Conservation (phyloP, 441 rosid genomes). For the Erysimum cheiri region DNA sequence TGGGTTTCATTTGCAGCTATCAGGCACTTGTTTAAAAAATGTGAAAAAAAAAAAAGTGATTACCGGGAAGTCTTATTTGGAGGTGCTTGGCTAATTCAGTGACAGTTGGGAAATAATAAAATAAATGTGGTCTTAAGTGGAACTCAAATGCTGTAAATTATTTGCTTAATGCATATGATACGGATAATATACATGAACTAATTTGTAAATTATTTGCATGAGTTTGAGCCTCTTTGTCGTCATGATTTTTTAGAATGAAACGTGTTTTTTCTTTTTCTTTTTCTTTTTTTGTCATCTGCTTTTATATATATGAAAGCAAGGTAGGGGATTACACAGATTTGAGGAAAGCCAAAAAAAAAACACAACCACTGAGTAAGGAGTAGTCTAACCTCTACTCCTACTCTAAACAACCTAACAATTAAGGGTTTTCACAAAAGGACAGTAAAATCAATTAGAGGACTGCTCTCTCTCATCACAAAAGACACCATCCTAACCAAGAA, state of each 20-base stretch:
- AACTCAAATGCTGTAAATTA: conserved; percentile 20
- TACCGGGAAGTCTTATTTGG: conserved; percentile 1
- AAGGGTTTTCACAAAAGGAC: too few relatives aligned
- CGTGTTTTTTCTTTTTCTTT: too few relatives aligned
- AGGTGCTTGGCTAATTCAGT: conserved; percentile 1
- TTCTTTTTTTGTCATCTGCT: too few relatives aligned
- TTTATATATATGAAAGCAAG: too few relatives aligned
- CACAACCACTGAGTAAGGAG: too few relatives aligned
- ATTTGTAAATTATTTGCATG: conserved; percentile 8
- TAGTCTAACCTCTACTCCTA: too few relatives aligned
- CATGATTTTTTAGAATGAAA: neutral
- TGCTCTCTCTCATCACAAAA: too few relatives aligned
- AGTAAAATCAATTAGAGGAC: too few relatives aligned
- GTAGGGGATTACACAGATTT: too few relatives aligned
- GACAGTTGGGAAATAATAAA: neutral
- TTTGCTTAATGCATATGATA: neutral
- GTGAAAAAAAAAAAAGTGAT: neutral
- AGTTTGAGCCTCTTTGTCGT: neutral
- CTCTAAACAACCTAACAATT: too few relatives aligned
- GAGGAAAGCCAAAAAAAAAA: too few relatives aligned
- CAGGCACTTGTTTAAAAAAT: neutral
- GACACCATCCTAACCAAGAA: too few relatives aligned
- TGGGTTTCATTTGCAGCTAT: conserved; percentile 21
- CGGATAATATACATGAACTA: neutral
- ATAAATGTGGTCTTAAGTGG: conserved; percentile 2